phyloP scores from a whole-genome alignment of 2,329 filamentous ascomycete genomes.

The Epichloe typhina region DNA sequence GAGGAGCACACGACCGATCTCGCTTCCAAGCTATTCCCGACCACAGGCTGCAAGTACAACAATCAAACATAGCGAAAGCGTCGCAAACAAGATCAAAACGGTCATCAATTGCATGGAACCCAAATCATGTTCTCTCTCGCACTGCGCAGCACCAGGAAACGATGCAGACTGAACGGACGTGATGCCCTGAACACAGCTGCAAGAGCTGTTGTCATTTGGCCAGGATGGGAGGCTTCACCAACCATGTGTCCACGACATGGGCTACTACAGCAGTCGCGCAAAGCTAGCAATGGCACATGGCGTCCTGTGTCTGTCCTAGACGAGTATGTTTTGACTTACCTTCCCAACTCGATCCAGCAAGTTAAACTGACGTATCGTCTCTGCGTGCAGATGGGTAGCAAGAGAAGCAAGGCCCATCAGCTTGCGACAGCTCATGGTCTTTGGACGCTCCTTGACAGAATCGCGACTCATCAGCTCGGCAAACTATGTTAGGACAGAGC shows the following conservation, averaged over 20 bases:
- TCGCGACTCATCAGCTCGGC: constrained; percentile 81
- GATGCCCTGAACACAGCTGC: constrained; percentile 8
- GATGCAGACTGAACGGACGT: constrained; percentile 21
- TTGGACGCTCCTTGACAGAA: constrained; percentile 86
- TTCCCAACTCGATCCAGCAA: neutral
- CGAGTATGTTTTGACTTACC: constrained; percentile 33
- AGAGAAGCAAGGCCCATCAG: constrained; percentile 91
- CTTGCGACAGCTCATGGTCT: constrained; percentile 91
- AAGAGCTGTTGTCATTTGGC: neutral
- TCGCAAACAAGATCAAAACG: neutral
- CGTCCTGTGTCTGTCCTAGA: constrained; percentile 50
- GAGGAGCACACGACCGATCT: neutral
- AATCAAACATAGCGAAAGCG: neutral
- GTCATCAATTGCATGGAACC: constrained; percentile 21
- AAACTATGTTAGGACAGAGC: constrained; percentile 92
- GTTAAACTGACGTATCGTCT: constrained; percentile 5
- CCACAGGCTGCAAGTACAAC: neutral
- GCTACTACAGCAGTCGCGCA: constrained; percentile 8
- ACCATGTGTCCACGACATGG: neutral
- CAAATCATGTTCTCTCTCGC: constrained; percentile 31
- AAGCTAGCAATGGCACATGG: constrained; percentile 33
- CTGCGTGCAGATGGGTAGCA: constrained; percentile 64
- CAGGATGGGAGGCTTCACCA: neutral
- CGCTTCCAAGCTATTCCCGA: neutral
- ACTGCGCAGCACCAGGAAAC: constrained; percentile 31